Percentiles rank a stretch among this genome's conserved stretches.
These are phyloP conservation scores for Periconia sp. DNA, from an alignment of 2,329 filamentous ascomycete species.

Conservation along the genomic window DNA sequence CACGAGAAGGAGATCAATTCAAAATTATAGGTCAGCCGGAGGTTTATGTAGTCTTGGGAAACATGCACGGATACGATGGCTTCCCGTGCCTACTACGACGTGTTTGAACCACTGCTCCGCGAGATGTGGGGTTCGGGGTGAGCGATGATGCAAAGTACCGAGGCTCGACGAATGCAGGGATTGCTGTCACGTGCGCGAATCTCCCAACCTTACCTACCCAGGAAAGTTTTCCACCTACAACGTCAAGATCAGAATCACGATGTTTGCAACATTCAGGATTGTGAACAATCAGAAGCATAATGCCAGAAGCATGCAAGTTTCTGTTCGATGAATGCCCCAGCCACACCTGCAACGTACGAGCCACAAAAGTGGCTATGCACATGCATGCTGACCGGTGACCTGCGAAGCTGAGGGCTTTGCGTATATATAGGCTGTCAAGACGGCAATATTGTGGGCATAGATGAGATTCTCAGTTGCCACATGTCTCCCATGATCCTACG, in stretches of 20 bases:
- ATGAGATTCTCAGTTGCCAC: no score
- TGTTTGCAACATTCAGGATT: no score
- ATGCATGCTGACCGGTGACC: no score
- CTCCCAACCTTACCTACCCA: not conserved
- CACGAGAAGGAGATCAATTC: not conserved
- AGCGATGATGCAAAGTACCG: slow-evolving; percentile 15
- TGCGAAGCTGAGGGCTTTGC: no score
- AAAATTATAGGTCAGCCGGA: not conserved
- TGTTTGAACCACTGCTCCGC: not conserved
- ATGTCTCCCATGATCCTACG: not conserved
- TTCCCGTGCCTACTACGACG: slow-evolving; percentile 8
- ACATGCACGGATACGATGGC: slow-evolving; percentile 12
- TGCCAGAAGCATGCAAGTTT: no score
- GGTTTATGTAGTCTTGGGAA: slow-evolving; percentile 2
- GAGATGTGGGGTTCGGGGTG: slow-evolving; percentile 18
- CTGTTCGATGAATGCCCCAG: no score
- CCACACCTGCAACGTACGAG: no score
- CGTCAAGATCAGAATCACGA: not conserved
- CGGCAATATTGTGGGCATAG: no score
- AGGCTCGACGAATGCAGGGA: slow-evolving; percentile 8
- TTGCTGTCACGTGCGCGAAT: no score
- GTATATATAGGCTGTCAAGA: no score
- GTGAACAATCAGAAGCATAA: no score
- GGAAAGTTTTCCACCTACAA: not conserved
- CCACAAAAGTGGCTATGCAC: no score